Base-by-base conservation (phyloP, 306 rosid genomes). In the Vachellia pachyceras region DNA sequence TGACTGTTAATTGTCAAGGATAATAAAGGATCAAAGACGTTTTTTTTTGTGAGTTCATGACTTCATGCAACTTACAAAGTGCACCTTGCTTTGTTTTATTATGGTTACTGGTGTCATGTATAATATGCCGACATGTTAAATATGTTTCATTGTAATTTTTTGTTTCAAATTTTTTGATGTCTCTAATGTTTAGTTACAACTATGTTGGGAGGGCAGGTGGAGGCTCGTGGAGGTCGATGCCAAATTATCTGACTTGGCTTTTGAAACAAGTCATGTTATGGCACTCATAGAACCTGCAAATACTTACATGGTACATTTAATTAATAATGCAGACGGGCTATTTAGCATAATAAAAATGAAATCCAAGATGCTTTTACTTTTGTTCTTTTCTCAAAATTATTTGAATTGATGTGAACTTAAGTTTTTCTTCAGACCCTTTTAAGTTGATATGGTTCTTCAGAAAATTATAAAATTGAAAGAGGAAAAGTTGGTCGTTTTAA, bases 281-380 rank as follows among this genome's bases (percentile, higher is more conserved):
- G 93, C 99, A 9, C 98, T 93, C 68, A 90, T 95, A 80, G 91
- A 85, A 82, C 99, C 99, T 82, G 91, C 98, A 58, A 91, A 81
- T 86, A 93, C 99, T 60, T 95, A 90, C 91, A 95, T 95, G 99
- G 99, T 95, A 91, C 76, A 36, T 70, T 12, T 12, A 44, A 45
- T 82, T 49, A 44, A 45, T 82, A 35, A 35, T 78, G 61, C 69
- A 45, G 61, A 33, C 33, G 77, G 35, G 58, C 69, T 68, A 42
- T 42, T 78, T 68, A 33, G 76, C 60, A n/a, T 35, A 41, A 75
- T 41, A 77, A 60, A 11, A 70, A 45, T n/a, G 70, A 54, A 46
- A 63, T 39, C 54, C 40, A 22, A 42, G 57, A 39, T 68, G 47
- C 68, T 50, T 29, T 23, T 41, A 36, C 60, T 29, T 72, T 14